Evolutionary conservation across 768 basidiomycete genomes (phyloP).

Genomic region (Phlegmacium glaucopus): DNA sequence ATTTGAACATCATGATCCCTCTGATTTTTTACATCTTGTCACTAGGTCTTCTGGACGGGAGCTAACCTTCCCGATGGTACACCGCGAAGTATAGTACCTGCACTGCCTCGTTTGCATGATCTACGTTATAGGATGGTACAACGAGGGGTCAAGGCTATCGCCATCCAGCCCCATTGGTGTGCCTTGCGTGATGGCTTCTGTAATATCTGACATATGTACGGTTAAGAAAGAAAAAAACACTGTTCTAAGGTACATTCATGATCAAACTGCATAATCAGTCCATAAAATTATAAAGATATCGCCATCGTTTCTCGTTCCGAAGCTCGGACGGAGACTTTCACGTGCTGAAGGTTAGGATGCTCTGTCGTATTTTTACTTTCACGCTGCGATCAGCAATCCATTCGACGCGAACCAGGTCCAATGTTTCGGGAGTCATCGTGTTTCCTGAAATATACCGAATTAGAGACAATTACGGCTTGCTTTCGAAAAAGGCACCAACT

Average conservation of each 20-base stretch:
- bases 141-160: constrained; percentile 55
- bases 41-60: constrained; percentile 68
- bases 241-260: background rate
- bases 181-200: constrained; percentile 61
- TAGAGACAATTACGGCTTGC: background rate
- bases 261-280: background rate
- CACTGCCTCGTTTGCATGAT: constrained; percentile 66
- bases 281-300: background rate
- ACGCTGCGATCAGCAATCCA: constrained; percentile 87
- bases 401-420: constrained; percentile 75
- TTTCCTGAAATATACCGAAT: constrained; percentile 21
- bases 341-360: constrained; percentile 85
- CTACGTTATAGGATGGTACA: constrained; percentile 57
- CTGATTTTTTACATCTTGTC: background rate
- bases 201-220: constrained; percentile 22
- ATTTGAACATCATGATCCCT: background rate
- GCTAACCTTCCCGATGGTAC: constrained; percentile 35
- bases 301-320: background rate
- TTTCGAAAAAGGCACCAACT: constrained; percentile 14
- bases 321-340: constrained; percentile 1
- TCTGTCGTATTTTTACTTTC: constrained; percentile 77
- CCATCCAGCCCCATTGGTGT: constrained; percentile 72
- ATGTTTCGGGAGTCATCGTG: constrained; percentile 50
- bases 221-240: too few relatives aligned
- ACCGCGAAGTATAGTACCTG: constrained; percentile 38